Conservation (phyloP, 768 basidiomycete species). For the Mycena vitilis region DNA sequence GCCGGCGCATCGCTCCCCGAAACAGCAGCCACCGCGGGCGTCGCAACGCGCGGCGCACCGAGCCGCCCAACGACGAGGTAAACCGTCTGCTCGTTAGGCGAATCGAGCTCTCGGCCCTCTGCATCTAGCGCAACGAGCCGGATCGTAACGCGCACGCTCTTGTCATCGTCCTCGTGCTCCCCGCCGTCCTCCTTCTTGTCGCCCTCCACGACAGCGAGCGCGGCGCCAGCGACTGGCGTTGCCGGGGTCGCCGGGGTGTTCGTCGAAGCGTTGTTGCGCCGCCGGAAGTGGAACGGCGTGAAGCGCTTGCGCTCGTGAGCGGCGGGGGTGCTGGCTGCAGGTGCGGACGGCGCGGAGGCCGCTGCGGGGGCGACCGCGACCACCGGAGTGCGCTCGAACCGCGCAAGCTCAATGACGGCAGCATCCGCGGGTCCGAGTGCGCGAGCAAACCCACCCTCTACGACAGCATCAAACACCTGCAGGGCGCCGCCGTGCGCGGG, state of each 20-base stretch:
- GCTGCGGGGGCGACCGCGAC: conserved; percentile 38
- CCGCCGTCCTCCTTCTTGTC: conserved; percentile 60
- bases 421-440: conserved; percentile 80
- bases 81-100: conserved; percentile 88
- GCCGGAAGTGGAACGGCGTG: conserved; percentile 75
- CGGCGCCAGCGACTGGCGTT: conserved; percentile 61
- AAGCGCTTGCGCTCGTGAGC: conserved; percentile 64
- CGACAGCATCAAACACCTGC: conserved; percentile 71
- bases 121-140: conserved; percentile 85
- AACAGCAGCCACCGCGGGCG: conserved; percentile 24
- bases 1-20: conserved; percentile 28
- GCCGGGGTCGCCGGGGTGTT: conserved; percentile 43
- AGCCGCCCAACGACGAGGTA: conserved; percentile 88
- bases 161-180: conserved; percentile 60
- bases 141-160: conserved; percentile 84
- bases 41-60: conserved; percentile 51
- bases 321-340: conserved; percentile 27
- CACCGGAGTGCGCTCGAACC: conserved; percentile 65
- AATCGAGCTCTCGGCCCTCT: conserved; percentile 72
- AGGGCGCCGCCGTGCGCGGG: conserved; percentile 51
- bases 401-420: conserved; percentile 82
- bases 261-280: conserved; percentile 54
- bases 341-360: conserved; percentile 28
- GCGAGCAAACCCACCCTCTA: conserved; percentile 87
- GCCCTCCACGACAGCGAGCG: conserved; percentile 82